These are phyloP conservation scores for Mycena rebaudengoi DNA, from an alignment of 768 basidiomycete species.

Conservation along the genomic window DNA sequence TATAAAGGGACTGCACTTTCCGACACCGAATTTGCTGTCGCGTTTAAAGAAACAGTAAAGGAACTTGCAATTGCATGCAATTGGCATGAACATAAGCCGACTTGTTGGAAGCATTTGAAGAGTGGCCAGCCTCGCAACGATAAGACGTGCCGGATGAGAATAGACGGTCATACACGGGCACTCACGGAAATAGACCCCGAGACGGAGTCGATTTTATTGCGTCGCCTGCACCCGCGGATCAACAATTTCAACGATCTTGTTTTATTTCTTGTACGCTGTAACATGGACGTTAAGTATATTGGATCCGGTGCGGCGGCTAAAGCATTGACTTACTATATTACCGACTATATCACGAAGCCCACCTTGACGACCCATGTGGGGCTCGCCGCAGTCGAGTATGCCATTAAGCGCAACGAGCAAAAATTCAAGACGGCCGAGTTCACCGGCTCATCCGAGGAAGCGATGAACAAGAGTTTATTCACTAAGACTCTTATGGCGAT, in stretches of 20 bases:
- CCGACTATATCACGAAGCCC: conserved; percentile 45
- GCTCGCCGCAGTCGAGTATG: conserved; percentile 18
- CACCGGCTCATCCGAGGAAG: background rate
- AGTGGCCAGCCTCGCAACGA: background rate
- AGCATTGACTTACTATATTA: conserved; percentile 41
- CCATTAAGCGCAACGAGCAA: background rate
- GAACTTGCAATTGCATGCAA: background rate
- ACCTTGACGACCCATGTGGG: conserved; percentile 27
- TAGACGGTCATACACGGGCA: conserved; percentile 1
- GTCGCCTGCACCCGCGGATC: conserved; percentile 10
- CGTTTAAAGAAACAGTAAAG: too few species aligned
- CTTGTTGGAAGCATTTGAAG: conserved; percentile 9
- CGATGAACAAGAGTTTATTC: background rate
- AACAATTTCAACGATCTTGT: conserved; percentile 24
- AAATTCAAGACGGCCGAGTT: background rate
- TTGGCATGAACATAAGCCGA: background rate
- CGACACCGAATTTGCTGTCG: too few species aligned
- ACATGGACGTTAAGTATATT: conserved; percentile 43
- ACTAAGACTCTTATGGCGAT: background rate
- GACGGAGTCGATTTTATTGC: conserved; percentile 7
- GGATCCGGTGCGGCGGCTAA: conserved; percentile 37
- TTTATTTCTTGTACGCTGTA: conserved; percentile 29
- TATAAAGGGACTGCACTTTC: too few species aligned
- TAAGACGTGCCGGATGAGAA: conserved; percentile 7
- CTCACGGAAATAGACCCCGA: conserved; percentile 14